Evolutionary conservation across 208 protist genomes (phyloP).

Genomic region (Porcisia hertigi): DNA sequence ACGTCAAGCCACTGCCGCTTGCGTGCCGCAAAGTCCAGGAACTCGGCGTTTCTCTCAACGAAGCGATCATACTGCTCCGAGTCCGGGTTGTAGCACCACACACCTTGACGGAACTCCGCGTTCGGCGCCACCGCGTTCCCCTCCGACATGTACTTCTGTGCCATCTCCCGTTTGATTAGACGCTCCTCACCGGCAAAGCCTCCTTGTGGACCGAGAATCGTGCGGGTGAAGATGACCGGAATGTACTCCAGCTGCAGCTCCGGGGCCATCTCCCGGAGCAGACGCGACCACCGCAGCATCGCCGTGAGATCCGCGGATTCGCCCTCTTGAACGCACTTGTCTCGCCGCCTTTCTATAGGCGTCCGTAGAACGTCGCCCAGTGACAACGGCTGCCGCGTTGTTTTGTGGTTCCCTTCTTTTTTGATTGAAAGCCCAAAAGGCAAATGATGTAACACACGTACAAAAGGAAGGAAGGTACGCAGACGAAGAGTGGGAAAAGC

Average conservation of each 20-base stretch:
- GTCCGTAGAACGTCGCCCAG: neutral
- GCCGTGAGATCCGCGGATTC: neutral
- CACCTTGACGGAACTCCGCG: constrained; percentile 65
- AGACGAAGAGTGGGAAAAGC: neutral
- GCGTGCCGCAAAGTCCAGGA: constrained; percentile 89
- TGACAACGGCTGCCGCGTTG: neutral
- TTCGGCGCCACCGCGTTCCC: constrained; percentile 68
- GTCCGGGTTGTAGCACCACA: constrained; percentile 92
- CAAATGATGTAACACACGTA: neutral
- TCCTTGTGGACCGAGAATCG: constrained; percentile 86
- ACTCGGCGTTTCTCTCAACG: constrained; percentile 86
- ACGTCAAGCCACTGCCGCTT: constrained; percentile 93
- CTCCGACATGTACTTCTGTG: constrained; percentile 78
- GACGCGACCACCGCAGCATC: constrained; percentile 74
- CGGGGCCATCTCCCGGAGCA: constrained; percentile 81
- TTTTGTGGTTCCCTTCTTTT: neutral
- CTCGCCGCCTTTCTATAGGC: neutral
- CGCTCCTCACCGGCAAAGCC: constrained; percentile 91
- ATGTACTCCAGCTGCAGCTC: constrained; percentile 91
- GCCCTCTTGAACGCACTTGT: too few species aligned
- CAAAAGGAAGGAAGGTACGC: neutral
- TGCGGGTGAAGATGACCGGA: constrained; percentile 86
- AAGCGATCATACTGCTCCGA: constrained; percentile 86
- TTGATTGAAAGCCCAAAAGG: neutral
- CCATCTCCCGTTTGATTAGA: constrained; percentile 89